Evolutionary conservation across 108 stramenopile species (phyloP), one percentile per base, ranked within the genome.

Genomic region (Discostella pseudostelligera): DNA sequence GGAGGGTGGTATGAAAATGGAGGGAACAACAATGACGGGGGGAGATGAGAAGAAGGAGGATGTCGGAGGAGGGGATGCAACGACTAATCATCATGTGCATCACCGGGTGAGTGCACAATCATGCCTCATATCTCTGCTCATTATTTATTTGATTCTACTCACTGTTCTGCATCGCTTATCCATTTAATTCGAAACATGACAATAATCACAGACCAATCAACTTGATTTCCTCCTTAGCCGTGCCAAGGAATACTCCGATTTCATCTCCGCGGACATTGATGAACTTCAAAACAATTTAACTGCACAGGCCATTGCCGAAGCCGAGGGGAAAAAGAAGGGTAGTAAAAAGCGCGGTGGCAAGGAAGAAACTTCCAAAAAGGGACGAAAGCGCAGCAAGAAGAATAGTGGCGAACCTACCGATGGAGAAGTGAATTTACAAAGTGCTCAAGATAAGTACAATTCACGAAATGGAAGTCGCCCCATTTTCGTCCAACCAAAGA

Each of bases 231-330:
- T 94, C 24, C 74, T 94, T 9, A 68, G 57, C 76, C 88, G 89
- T 55, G 92, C 92, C 26, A 81, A 84, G 21, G 83, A 95, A 66
- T 95, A 95, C 69, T 90, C 88, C 39, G 82, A 79, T 70, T 95
- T 95, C 59, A 95, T 95, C 47, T 80, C 88, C 43, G 72, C 71
- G 7, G 93, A 95, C 76, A 67, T 95, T 59, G 74, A 87, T 44
- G 87, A 90, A 43, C 67, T 95, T 20, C 90, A 92, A 67, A 56
- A 71, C n/a, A 81, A 61, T 39, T 81, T 91, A 78, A 56, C 85
- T 19, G 76, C 62, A 11, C 65, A 81, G 24, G 93, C 93, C 8
- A 58, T 47, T 13, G 76, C 81, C 26, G 20, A 73, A 16, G 70
- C 74, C 25, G 76, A 72, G 35, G 59, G 73, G 4, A 78, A 81